Conservation (phyloP, 2,329 filamentous ascomycete genomes). For the Penicillium sp. region DNA sequence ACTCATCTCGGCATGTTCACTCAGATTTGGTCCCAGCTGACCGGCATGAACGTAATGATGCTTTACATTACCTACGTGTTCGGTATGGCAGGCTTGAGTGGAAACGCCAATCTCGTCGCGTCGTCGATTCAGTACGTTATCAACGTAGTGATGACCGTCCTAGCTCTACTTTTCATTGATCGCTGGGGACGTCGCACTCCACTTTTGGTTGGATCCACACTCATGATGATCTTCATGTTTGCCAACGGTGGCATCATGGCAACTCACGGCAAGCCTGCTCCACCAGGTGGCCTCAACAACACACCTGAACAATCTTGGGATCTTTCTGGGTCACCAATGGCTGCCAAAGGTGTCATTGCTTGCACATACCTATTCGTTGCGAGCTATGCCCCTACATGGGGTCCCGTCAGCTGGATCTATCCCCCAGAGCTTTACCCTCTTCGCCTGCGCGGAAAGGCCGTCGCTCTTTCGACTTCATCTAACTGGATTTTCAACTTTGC, state of each 20-base stretch:
- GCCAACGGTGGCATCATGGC: conserved; percentile 46
- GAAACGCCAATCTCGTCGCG: conserved; percentile 63
- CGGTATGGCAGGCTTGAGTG: conserved; percentile 66
- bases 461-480: conserved; percentile 60
- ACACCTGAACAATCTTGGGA: conserved; percentile 42
- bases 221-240: conserved; percentile 57
- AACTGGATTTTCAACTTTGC: conserved; percentile 66
- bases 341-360: conserved; percentile 66
- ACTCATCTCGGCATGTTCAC: conserved; percentile 71
- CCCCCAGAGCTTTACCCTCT: conserved; percentile 64
- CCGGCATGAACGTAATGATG: conserved; percentile 76
- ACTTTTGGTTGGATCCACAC: conserved; percentile 62
- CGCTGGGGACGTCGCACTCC: conserved; percentile 71
- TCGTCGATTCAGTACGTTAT: conserved; percentile 75
- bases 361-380: conserved; percentile 74
- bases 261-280: conserved; percentile 36
- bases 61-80: conserved; percentile 69
- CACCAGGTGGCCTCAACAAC: conserved; percentile 43
- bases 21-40: conserved; percentile 75
- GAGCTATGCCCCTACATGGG: conserved; percentile 66
- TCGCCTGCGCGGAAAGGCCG: conserved; percentile 63
- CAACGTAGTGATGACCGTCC: conserved; percentile 77
- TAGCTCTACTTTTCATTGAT: conserved; percentile 75
- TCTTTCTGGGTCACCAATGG: conserved; percentile 47
- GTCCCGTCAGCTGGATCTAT: conserved; percentile 61